Conservation (phyloP, 768 basidiomycete genomes). For the Boletus reticulatus region DNA sequence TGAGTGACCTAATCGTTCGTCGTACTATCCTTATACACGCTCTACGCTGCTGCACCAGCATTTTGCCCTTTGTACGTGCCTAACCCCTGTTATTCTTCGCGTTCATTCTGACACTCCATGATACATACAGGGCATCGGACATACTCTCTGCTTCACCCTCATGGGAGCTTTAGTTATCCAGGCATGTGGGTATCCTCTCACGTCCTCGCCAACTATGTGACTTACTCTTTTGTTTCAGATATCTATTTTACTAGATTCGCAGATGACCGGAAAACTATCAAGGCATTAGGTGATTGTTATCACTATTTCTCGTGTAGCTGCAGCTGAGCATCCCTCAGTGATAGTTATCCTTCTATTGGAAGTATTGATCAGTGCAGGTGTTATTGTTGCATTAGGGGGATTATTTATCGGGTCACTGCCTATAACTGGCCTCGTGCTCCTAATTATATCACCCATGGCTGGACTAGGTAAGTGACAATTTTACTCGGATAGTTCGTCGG, state of each 20-base stretch:
- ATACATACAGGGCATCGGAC: too few species aligned
- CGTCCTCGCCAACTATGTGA: too few species aligned
- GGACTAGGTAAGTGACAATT: too few species aligned
- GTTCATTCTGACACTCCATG: too few species aligned
- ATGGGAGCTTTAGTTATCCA: background rate
- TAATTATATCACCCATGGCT: too few species aligned
- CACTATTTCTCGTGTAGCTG: background rate
- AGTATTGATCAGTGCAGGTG: background rate
- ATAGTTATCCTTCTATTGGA: conserved; percentile 17
- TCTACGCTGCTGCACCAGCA: too few species aligned
- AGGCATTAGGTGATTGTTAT: conserved; percentile 10
- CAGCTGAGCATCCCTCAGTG: conserved; percentile 2
- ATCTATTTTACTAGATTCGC: conserved; percentile 17
- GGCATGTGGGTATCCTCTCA: background rate
- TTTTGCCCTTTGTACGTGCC: conserved; percentile 9
- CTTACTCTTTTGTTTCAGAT: background rate
- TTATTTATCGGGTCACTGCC: too few species aligned
- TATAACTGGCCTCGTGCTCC: too few species aligned
- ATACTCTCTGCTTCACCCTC: conserved; percentile 1
- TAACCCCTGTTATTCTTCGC: background rate
- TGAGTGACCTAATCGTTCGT: background rate
- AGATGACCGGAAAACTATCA: background rate
- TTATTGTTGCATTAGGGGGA: too few species aligned
- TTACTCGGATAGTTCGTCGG: too few species aligned
- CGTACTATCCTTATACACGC: too few species aligned